Percentiles rank a stretch among this genome's conserved stretches.
Evolutionary conservation across 805 yeast species (phyloP).

Genomic region (Yarrowia keelungensis): DNA sequence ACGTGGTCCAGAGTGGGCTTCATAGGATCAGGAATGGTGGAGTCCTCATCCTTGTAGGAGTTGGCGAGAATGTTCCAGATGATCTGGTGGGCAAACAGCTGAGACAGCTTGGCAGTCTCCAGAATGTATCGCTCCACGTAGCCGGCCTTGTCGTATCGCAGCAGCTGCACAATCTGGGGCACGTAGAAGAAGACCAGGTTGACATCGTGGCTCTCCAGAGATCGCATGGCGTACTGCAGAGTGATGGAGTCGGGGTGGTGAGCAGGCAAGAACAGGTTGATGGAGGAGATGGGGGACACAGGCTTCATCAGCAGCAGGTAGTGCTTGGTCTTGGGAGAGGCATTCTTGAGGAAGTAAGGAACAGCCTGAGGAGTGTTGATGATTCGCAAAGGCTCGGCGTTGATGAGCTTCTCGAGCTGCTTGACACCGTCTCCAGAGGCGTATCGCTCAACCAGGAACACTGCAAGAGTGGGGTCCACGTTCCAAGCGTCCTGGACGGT

Average conservation of each 20-base stretch:
- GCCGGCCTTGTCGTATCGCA: conserved; percentile 82
- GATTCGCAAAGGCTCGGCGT: conserved; percentile 65
- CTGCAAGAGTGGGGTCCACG: conserved; percentile 75
- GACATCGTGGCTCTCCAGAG: conserved; percentile 86
- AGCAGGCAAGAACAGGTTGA: conserved; percentile 80
- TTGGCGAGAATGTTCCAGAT: conserved; percentile 98
- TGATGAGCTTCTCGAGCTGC: conserved; percentile 56
- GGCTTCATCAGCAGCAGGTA: conserved; percentile 70
- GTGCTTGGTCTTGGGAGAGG: conserved; percentile 44
- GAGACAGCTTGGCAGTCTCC: conserved; percentile 90
- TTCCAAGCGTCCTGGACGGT: conserved; percentile 65
- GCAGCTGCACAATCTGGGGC: conserved; percentile 94
- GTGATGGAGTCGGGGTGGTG: conserved; percentile 69
- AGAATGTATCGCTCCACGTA: conserved; percentile 87
- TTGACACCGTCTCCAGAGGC: conserved; percentile 50
- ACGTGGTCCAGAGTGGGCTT: conserved; percentile 85
- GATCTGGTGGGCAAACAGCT: conserved; percentile 94
- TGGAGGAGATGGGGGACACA: conserved; percentile 81
- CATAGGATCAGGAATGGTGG: conserved; percentile 75
- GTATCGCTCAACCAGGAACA: conserved; percentile 69
- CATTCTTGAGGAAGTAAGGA: conserved; percentile 55
- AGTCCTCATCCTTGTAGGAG: conserved; percentile 87
- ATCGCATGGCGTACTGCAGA: conserved; percentile 87
- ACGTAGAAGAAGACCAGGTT: conserved; percentile 93
- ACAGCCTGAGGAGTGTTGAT: conserved; percentile 65